A percentile compares a stretch with the other conserved stretches of the same genome.
phyloP scores from a whole-genome alignment of 306 rosid species.

The Abrus pulchellus region DNA sequence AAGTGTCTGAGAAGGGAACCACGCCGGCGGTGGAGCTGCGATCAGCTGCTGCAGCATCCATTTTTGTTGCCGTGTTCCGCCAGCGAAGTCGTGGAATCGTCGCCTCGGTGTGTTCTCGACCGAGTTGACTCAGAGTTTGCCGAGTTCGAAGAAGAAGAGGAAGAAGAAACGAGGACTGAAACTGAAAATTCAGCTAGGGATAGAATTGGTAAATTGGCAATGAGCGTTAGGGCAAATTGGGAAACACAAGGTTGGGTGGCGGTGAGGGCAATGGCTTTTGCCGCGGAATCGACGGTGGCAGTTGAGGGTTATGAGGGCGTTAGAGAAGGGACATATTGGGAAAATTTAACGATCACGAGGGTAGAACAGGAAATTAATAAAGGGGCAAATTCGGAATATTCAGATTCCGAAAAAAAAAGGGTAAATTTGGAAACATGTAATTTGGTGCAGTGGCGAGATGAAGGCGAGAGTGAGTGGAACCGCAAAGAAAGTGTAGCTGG shows the following conservation, averaged over 20 bases:
- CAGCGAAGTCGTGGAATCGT: conserved; percentile 41
- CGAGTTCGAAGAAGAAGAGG: conserved; percentile 23
- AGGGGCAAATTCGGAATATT: conserved; percentile 31
- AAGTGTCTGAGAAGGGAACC: conserved; percentile 69
- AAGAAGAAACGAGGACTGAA: conserved; percentile 14
- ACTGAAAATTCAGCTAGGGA: conserved; percentile 30
- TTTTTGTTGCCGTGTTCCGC: conserved; percentile 50
- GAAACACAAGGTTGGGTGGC: conserved; percentile 65
- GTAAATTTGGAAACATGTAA: conserved; percentile 34
- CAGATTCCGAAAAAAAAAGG: background rate
- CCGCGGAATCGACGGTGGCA: conserved; percentile 19
- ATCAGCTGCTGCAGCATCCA: conserved; percentile 77
- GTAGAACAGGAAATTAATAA: background rate
- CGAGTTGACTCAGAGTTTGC: conserved; percentile 55
- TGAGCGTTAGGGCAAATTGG: conserved; percentile 58
- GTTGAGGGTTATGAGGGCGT: conserved; percentile 30
- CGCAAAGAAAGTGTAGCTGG: background rate
- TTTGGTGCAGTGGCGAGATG: background rate
- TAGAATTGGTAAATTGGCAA: conserved; percentile 58
- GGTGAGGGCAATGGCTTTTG: conserved; percentile 50
- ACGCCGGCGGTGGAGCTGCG: conserved; percentile 69
- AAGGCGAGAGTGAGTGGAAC: conserved; percentile 9
- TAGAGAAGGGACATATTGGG: conserved; percentile 37
- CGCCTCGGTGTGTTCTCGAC: conserved; percentile 82
- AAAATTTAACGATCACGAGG: conserved; percentile 34